Evolutionary conservation across 2,329 filamentous ascomycete genomes (phyloP), one percentile per base, ranked within the genome.

Genomic region (Ophiostoma australiae): DNA sequence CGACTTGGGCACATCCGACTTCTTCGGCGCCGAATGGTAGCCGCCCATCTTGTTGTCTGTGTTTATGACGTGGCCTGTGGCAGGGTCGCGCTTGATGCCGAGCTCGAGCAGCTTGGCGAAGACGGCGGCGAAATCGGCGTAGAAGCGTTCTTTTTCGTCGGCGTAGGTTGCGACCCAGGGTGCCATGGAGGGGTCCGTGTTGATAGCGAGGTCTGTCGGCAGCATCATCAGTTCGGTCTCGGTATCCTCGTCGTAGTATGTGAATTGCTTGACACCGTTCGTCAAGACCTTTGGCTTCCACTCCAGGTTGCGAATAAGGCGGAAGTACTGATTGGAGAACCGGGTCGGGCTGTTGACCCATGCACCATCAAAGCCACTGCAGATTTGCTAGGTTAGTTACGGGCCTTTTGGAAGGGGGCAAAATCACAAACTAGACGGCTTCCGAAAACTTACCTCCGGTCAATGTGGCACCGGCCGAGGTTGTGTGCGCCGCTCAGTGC

Each of bases 201-300:
- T 83, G 71, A 98, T 84, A 71, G 90, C 91, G 82, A 96, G 89
- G 78, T 98, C 94, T 74, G 93, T 91, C 70, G 95, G 95, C 80
- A 98, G 84, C 94, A 98, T 98, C 95, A 98, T 98, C 76, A 98
- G 84, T 87, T 97, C 93, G 77, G 90, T 92, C 78, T 84, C 87
- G 83, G 91, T 91, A 82, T 98, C 94, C 82, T 97, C 90, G 79
- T 90, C 67, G 27, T 68, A 68, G 44, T 68, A 68, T 13, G 67
- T 55, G 13, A 68, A 94, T 86, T 96, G 94, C 82, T 90, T 89
- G 75, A 93, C 93, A 33, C 94, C 94, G 77, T 93, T 87, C 44
- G 97, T 78, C 67, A 98, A 85, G n/a, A 97, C 87, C 76, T 88
- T 90, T 11, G 23, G 27, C 15, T n/a, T 52, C 67, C 67, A 68